phyloP scores from a whole-genome alignment of 2,329 filamentous ascomycete genomes.

The Orbilia brochopaga region DNA sequence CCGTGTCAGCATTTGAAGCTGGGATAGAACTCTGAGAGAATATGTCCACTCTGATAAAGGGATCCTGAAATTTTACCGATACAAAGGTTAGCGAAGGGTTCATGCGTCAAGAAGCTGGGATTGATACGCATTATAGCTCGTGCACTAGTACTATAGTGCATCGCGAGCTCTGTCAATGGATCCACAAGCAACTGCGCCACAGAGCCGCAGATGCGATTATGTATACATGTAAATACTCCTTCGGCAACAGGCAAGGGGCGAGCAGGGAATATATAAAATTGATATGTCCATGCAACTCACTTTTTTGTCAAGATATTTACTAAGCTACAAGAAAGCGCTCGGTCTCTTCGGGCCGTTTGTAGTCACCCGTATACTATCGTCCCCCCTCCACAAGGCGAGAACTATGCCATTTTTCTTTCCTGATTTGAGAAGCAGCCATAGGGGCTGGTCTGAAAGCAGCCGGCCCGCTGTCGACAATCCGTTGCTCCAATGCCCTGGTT shows the following conservation, averaged over 20 bases:
- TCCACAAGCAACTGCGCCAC: too few species aligned
- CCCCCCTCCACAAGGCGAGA: conserved; percentile 82
- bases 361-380: conserved; percentile 69
- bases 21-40: neutral
- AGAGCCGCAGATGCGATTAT: too few species aligned
- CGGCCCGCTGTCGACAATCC: conserved; percentile 75
- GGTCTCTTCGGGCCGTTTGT: conserved; percentile 73
- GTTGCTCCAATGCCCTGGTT: conserved; percentile 83
- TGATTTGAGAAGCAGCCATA: too few species aligned
- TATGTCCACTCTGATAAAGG: neutral
- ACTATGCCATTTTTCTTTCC: conserved; percentile 63
- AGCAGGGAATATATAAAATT: too few species aligned
- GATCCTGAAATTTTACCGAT: conserved; percentile 55
- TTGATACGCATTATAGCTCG: too few species aligned
- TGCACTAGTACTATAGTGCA: too few species aligned
- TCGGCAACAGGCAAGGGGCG: too few species aligned
- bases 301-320: conserved; percentile 66
- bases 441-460: conserved; percentile 67
- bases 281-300: conserved; percentile 65
- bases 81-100: conserved; percentile 54
- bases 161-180: too few species aligned
- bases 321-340: conserved; percentile 69
- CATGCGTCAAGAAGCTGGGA: too few species aligned
- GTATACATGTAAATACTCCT: too few species aligned
- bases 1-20: conserved; percentile 64